Evolutionary conservation across 495 filamentous ascomycete genomes (phyloP), one percentile per base, ranked within the genome.

Genomic region (Neurospora sublineolata): DNA sequence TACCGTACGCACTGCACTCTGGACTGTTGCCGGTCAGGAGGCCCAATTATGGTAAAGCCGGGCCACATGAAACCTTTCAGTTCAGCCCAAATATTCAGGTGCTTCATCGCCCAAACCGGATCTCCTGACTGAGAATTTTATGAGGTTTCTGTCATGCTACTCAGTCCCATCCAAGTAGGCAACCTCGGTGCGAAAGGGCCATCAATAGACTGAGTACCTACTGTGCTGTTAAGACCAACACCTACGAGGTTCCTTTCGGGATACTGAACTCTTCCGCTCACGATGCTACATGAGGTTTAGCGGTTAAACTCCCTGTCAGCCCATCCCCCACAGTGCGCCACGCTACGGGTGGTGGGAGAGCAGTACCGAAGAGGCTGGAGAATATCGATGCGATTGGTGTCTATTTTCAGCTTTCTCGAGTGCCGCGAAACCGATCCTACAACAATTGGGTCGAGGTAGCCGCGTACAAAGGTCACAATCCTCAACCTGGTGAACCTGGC

Each of bases 361-460:
- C 41, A 70, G 30, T 70, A 70, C 69, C 69, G 44, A 64, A 58
- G 44, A 38, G 69, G 44, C 58, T 30, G 30, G 44, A 30, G 30
- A 11, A 23, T 8, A 10, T 30, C 6, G 30, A 36, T 44, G 41
- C 67, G 71, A 69, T 72, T 72, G 64, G 67, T 30, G 67, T 72
- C 67, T 72, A 69, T 72, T 72, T 72, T 58, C 71, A 52, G 71
- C 20, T 46, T 52, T 23, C 36, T 68, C 20, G 23, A 39, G 5
- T 46, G 37, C 52, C 52, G 14, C 27, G 20, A 14, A 69, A 69
- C 11, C 41, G 11, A n/a, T 38, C 42, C 38, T 18, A 30, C 67
- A 39, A 70, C n/a, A 20, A 37, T 36, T 37, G 11, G 38, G 67
- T 60, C 14, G 46, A 33, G 38, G 38, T 69, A 58, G 52, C 38